Evolutionary conservation across 1,139 yeast genomes (phyloP).

Genomic region (Williopsis jadinii): DNA sequence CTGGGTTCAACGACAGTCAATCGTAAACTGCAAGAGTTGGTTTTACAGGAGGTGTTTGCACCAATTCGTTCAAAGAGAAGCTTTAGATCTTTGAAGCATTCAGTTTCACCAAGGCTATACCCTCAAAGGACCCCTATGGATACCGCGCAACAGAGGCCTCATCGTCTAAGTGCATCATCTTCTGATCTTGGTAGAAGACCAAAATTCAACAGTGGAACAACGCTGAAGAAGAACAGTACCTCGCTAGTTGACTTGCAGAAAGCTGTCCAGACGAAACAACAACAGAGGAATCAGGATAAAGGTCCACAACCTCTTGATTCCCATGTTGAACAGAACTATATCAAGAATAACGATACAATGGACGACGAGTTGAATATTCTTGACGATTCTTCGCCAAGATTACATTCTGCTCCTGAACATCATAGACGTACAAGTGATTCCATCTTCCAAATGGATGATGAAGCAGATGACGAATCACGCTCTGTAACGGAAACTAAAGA

Average conservation of each 20-base stretch:
- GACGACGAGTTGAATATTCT: background rate
- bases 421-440: slow-evolving; percentile 20
- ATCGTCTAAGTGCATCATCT: slow-evolving; percentile 18
- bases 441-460: slow-evolving; percentile 22
- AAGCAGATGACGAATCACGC: slow-evolving; percentile 5
- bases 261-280: no score
- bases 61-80: slow-evolving; percentile 29
- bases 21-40: slow-evolving; percentile 56
- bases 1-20: slow-evolving; percentile 63
- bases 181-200: slow-evolving; percentile 23
- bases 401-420: slow-evolving; percentile 1
- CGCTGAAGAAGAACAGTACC: slow-evolving; percentile 15
- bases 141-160: slow-evolving; percentile 6
- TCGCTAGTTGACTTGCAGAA: slow-evolving; percentile 19
- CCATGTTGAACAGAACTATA: no score
- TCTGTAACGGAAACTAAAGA: no score
- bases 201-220: slow-evolving; percentile 2
- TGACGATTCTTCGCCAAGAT: slow-evolving; percentile 3
- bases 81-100: slow-evolving; percentile 5
- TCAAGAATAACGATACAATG: background rate
- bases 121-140: slow-evolving; percentile 5
- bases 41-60: slow-evolving; percentile 64
- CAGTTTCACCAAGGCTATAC: slow-evolving; percentile 15
- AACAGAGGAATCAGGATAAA: no score
- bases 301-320: no score